Evolutionary conservation across 2,329 filamentous ascomycete genomes (phyloP), one percentile per base, ranked within the genome.

Genomic region (Colletotrichum tofieldiae): DNA sequence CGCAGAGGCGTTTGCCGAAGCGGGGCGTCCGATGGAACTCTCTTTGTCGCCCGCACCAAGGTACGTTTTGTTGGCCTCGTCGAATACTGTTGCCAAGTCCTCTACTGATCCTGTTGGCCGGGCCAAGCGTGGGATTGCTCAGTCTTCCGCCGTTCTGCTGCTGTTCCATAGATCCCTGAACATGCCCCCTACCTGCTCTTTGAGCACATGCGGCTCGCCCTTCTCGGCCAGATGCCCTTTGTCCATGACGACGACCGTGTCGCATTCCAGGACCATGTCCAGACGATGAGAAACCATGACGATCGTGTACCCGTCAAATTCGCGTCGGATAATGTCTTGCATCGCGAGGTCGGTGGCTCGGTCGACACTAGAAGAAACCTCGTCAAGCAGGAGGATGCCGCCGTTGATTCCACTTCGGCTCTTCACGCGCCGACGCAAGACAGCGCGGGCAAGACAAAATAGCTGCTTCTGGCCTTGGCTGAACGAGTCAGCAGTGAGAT

Each of bases 391-490:
- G 11, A 81, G 61, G 2, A 82, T 52, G 0, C 79, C 78, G 7
- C 72, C 76, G 4, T 35, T 43, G 14, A n/a, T 49, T 6, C 55
- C 61, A 16, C 6, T 65, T 5, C 37, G 32, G 3, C 54, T 43
- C 43, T 68, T 73, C 5, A 86, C 82, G 26, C 81, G 71, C 3
- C 78, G 73, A 5, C 86, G 81, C 9, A 93, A 78, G 23, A 92
- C 83, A 0, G 89, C 91, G 0, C 90, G 81, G 0, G 88, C 90
- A 1, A 93, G 84, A 73, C 87, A 90, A 75, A 93, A 91, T 0
- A 93, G 83, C 76, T 93, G 91, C 55, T 86, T 86, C 78, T 93
- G 91, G 0, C 91, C 91, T 43, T 87, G 85, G 6, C 85, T 87
- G 7, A 91, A 81, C 62, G 84, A 81, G 8, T 87, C 83, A 2